phyloP scores from a whole-genome alignment of 1,139 yeast genomes.

The Saccharomyces hybrid region DNA sequence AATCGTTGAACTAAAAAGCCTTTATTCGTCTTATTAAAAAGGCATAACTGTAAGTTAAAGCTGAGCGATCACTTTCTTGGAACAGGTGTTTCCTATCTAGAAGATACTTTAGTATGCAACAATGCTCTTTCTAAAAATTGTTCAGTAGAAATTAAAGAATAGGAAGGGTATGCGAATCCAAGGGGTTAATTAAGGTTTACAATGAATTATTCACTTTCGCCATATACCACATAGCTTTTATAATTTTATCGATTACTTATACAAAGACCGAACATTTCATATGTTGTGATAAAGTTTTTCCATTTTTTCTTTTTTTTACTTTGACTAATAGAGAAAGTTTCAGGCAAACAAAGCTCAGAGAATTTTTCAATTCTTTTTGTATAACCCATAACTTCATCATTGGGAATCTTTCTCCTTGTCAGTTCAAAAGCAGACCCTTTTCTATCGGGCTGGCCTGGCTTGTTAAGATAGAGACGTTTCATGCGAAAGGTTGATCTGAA shows the following conservation, averaged over 20 bases:
- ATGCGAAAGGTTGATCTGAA: not conserved
- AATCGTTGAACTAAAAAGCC: not conserved
- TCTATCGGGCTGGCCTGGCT: not conserved
- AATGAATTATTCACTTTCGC: not conserved
- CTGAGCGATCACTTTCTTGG: not conserved
- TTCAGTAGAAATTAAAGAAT: not conserved
- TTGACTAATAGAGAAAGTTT: too few species aligned
- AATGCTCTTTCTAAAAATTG: not conserved
- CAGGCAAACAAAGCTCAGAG: not conserved
- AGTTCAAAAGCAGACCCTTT: not conserved
- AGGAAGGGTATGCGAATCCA: not conserved
- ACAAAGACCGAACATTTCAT: too few species aligned
- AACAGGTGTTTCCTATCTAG: not conserved
- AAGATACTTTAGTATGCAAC: not conserved
- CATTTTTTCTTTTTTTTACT: too few species aligned
- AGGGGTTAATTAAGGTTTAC: not conserved
- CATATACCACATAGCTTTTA: too few species aligned
- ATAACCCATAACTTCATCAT: not conserved
- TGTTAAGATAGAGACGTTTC: not conserved
- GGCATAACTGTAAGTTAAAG: not conserved
- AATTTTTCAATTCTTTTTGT: not conserved
- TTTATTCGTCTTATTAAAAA: too few species aligned
- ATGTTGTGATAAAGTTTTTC: too few species aligned
- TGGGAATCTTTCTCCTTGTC: not conserved
- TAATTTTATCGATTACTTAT: too few species aligned